Evolutionary conservation across 2,329 filamentous ascomycete species (phyloP).

Genomic region (Huntiella abstrusa): DNA sequence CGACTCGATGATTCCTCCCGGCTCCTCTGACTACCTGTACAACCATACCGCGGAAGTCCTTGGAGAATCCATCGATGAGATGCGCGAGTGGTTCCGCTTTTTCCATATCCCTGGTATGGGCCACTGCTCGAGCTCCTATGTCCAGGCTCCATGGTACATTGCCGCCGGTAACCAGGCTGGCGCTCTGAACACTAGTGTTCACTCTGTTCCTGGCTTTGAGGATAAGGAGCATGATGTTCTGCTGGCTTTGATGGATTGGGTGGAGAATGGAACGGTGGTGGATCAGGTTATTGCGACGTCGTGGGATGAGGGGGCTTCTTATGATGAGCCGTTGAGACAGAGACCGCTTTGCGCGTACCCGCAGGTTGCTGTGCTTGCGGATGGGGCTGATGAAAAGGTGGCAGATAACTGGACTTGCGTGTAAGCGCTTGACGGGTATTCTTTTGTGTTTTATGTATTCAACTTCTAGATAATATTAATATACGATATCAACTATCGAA

Average conservation of each 20-base stretch:
- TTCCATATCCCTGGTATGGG: conserved; percentile 32
- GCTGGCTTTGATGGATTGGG: conserved; percentile 22
- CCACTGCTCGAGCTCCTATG: conserved; percentile 24
- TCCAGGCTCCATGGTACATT: conserved; percentile 18
- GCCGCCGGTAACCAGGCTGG: conserved; percentile 22
- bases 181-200: conserved; percentile 20
- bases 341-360: conserved; percentile 27
- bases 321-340: conserved; percentile 23
- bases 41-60: conserved; percentile 23
- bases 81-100: conserved; percentile 30
- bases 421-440: neutral
- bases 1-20: conserved; percentile 21
- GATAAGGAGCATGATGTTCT: conserved; percentile 21
- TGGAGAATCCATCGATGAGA: conserved; percentile 15
- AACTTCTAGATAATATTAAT: too few relatives aligned
- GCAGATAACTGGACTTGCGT: conserved; percentile 9
- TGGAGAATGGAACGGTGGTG: conserved; percentile 18
- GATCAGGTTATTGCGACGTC: conserved; percentile 20
- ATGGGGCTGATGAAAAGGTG: conserved; percentile 4
- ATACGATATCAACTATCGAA: too few relatives aligned
- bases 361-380: conserved; percentile 8
- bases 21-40: conserved; percentile 21
- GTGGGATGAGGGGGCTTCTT: conserved; percentile 15
- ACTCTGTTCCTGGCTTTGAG: conserved; percentile 19
- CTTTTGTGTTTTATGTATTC: too few relatives aligned